Evolutionary conservation across 352 stramenopile genomes (phyloP), one percentile per base, ranked within the genome.

Genomic region (Phytopythium kandeliae): DNA sequence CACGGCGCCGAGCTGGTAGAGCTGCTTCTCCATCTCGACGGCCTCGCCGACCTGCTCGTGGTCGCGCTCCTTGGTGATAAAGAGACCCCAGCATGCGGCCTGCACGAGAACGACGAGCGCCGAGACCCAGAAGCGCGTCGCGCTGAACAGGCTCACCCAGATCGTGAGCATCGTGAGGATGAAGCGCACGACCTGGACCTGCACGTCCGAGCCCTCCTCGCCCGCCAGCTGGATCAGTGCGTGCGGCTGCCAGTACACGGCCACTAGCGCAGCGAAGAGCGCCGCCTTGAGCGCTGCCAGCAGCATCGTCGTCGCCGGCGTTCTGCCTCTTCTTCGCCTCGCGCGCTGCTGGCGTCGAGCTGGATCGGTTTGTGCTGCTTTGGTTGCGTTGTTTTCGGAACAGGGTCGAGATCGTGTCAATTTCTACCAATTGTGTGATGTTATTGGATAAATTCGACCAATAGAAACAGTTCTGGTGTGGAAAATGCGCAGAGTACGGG

Each of bases 121-220:
- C 26, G 84, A 51, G 5, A 70, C 44, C 48, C 65, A 72, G 48
- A 73, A 82, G 60, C 66, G 79, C 50, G 61, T 69, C 22, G 66
- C 60, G 25, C 68, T 57, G 9, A 64, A 54, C 22, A 60, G 67
- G 13, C 69, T 73, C 53, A 73, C 55, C 25, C 55, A 66, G 33
- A 79, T 80, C 45, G 69, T 82, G 51, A 82, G 42, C 41, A 87
- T 52, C 22, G 81, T 85, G 30, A 92, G 46, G 25, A 85, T 31
- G 28, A 82, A 77, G 44, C 76, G 78, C 40, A 85, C 37, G 26
- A 80, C 69, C 46, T 82, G 66, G 48, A 55, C 63, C 22, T 71
- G 71, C 47, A 77, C 65, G n/a, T 78, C 67, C 12, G 54, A 62
- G n/a, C 62, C 57, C 21, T 45, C 37, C 0, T 62, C 58, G 9